Evolutionary conservation across 768 basidiomycete species (phyloP).

Genomic region (Podaxis sp.): DNA sequence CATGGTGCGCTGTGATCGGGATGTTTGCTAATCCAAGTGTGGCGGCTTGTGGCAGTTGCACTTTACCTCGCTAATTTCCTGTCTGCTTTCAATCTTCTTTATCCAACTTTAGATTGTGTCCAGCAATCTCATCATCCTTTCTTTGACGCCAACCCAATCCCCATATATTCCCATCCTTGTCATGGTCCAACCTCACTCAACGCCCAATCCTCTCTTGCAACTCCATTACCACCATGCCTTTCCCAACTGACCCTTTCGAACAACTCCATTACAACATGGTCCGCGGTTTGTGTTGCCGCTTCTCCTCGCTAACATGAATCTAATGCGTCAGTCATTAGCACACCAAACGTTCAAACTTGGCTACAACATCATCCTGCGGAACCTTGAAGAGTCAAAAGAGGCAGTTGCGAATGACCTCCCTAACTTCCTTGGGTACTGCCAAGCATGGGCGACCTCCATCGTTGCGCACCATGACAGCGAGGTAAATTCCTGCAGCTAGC

Average conservation of each 20-base stretch:
- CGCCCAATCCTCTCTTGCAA: neutral
- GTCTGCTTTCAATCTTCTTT: too few species aligned
- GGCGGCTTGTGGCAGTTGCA: too few species aligned
- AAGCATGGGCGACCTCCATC: neutral
- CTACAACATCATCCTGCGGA: neutral
- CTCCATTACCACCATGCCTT: neutral
- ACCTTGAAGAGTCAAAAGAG: neutral
- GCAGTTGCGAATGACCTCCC: neutral
- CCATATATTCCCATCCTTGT: neutral
- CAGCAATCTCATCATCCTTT: neutral
- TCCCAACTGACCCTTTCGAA: conserved; percentile 3
- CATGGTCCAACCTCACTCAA: neutral
- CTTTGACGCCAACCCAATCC: neutral
- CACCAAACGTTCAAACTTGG: conserved; percentile 9
- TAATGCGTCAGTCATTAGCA: neutral
- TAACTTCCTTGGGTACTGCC: conserved; percentile 9
- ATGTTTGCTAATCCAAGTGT: too few species aligned
- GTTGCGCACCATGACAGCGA: conserved; percentile 5
- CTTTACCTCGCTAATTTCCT: too few species aligned
- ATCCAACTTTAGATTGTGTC: too few species aligned
- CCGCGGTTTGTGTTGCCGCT: neutral
- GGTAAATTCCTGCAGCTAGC: neutral
- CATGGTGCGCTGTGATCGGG: too few species aligned
- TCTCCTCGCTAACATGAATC: neutral
- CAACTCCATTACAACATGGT: conserved; percentile 10